Evolutionary conservation across 2,329 filamentous ascomycete species (phyloP).

Genomic region (Aspergillus quadrilineatus): DNA sequence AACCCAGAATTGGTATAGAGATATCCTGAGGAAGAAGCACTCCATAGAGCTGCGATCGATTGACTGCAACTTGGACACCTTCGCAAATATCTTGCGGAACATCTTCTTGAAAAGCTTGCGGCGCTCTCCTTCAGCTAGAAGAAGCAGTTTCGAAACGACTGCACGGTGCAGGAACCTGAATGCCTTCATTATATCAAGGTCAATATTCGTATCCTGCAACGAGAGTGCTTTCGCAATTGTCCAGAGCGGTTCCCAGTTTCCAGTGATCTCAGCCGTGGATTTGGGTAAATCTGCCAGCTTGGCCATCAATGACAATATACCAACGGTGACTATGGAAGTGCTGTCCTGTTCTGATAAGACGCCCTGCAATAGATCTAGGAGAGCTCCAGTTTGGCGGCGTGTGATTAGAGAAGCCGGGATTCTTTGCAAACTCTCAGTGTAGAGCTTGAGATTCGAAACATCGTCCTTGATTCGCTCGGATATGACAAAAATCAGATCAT

Average conservation of each 20-base stretch:
- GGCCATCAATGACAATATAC: constrained; percentile 41
- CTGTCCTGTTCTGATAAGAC: constrained; percentile 31
- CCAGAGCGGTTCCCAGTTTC: constrained; percentile 38
- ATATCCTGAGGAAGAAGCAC: constrained; percentile 37
- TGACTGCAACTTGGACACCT: constrained; percentile 31
- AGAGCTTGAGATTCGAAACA: constrained; percentile 27
- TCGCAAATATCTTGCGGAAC: constrained; percentile 31
- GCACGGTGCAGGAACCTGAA: constrained; percentile 39
- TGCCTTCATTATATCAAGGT: constrained; percentile 37
- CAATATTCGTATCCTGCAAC: constrained; percentile 31
- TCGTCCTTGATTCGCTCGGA: constrained; percentile 34
- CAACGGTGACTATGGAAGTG: constrained; percentile 28
- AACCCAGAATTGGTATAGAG: constrained; percentile 35
- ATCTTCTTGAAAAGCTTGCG: constrained; percentile 36
- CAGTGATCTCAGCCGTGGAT: constrained; percentile 36
- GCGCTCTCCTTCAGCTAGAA: constrained; percentile 36
- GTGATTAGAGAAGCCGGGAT: constrained; percentile 38
- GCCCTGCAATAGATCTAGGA: constrained; percentile 37
- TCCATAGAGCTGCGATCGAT: constrained; percentile 37
- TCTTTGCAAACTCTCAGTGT: constrained; percentile 37
- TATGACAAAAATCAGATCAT: constrained; percentile 36
- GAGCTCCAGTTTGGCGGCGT: constrained; percentile 35
- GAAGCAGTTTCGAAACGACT: constrained; percentile 36
- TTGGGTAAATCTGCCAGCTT: constrained; percentile 42
- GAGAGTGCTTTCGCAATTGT: constrained; percentile 36